A percentile compares a stretch with the other conserved stretches of the same genome.
phyloP scores from a whole-genome alignment of 2,329 filamentous ascomycete genomes.

The Aspergillus oerlinghausenensis region DNA sequence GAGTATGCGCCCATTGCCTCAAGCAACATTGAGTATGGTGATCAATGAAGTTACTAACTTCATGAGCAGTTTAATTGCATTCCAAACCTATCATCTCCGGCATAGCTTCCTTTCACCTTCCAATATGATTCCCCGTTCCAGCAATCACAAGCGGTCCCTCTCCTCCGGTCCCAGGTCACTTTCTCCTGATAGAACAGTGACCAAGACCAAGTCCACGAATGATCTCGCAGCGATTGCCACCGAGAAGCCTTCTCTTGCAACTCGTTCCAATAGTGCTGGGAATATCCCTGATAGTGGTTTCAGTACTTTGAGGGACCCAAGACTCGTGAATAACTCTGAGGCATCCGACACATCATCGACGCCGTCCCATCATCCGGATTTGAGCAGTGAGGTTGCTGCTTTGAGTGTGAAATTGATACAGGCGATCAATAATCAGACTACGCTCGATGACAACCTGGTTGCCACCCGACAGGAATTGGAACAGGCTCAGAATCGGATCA shows the following conservation, averaged over 20 bases:
- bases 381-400: constrained; percentile 74
- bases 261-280: constrained; percentile 24
- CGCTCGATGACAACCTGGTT: constrained; percentile 80
- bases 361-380: constrained; percentile 50
- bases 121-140: constrained; percentile 34
- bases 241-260: constrained; percentile 18
- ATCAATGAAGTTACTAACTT: constrained; percentile 10
- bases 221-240: constrained; percentile 35
- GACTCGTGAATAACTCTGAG: constrained; percentile 33
- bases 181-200: constrained; percentile 35
- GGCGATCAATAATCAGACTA: constrained; percentile 94
- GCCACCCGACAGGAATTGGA: constrained; percentile 81
- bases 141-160: constrained; percentile 33
- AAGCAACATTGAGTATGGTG: not conserved
- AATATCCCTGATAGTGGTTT: constrained; percentile 39
- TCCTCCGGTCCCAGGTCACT: constrained; percentile 33
- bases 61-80: constrained; percentile 32
- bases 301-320: constrained; percentile 44
- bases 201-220: constrained; percentile 43
- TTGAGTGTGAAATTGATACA: constrained; percentile 95
- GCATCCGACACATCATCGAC: constrained; percentile 32
- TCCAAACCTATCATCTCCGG: constrained; percentile 33
- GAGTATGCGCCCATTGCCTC: constrained; percentile 27
- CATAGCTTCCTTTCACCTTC: constrained; percentile 34
- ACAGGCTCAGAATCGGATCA: constrained; percentile 61